phyloP scores from a whole-genome alignment of 2,329 filamentous ascomycete species.

The Fusarium succisae region DNA sequence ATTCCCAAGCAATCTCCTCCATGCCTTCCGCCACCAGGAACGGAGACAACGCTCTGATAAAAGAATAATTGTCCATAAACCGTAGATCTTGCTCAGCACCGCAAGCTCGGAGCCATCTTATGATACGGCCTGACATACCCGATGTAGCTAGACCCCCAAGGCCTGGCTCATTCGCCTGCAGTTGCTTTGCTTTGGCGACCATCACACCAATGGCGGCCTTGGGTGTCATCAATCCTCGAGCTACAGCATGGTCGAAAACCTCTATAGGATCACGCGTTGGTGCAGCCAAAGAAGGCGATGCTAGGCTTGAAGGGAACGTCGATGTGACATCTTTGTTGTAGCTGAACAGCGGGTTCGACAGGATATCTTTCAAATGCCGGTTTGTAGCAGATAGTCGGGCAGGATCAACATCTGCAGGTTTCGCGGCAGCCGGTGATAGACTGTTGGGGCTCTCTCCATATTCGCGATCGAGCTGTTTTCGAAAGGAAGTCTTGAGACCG shows the following conservation, averaged over 20 bases:
- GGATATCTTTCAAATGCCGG: constrained; percentile 64
- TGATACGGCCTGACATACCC: constrained; percentile 57
- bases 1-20: constrained; percentile 62
- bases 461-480: constrained; percentile 66
- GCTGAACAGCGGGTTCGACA: constrained; percentile 66
- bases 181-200: constrained; percentile 55
- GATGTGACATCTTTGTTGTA: constrained; percentile 42
- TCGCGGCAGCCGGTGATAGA: constrained; percentile 23
- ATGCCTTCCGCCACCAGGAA: constrained; percentile 64
- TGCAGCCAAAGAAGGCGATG: constrained; percentile 4
- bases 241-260: constrained; percentile 65
- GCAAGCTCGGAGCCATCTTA: constrained; percentile 64
- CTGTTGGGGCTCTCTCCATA: constrained; percentile 57
- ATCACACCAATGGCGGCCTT: constrained; percentile 64
- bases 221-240: constrained; percentile 65
- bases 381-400: constrained; percentile 52
- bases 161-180: constrained; percentile 45
- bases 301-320: constrained; percentile 23
- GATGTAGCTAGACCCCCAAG: constrained; percentile 50
- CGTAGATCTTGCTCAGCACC: constrained; percentile 57
- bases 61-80: constrained; percentile 54
- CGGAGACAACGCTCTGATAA: constrained; percentile 54
- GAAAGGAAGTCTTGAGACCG: constrained; percentile 65
- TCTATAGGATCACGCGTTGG: constrained; percentile 58
- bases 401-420: constrained; percentile 27